Evolutionary conservation across 306 rosid species (phyloP).

Genomic region (Citrullus colocynthis): DNA sequence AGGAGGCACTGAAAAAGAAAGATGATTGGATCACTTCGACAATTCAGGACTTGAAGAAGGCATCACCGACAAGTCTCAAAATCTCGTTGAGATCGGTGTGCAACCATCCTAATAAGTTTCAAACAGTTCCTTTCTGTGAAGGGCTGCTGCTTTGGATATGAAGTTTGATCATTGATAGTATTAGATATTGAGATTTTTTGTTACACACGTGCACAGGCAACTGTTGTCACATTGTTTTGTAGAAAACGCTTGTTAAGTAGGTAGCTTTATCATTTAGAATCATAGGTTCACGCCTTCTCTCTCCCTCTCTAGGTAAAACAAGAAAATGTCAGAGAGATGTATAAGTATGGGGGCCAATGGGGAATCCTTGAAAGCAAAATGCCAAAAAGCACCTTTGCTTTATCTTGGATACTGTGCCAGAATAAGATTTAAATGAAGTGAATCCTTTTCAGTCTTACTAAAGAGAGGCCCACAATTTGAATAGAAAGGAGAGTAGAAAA

Average conservation of each 20-base stretch:
- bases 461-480: background rate
- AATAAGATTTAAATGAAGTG: background rate
- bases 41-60: constrained; percentile 50
- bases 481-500: background rate
- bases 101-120: background rate
- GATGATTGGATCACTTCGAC: constrained; percentile 56
- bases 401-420: background rate
- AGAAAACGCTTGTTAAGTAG: background rate
- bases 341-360: background rate
- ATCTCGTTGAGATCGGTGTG: constrained; percentile 65
- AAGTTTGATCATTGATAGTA: background rate
- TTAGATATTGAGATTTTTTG: background rate
- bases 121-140: background rate
- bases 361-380: background rate
- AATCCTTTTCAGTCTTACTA: background rate
- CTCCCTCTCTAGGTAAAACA: background rate
- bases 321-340: too few species aligned
- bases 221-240: background rate
- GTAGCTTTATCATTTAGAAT: background rate
- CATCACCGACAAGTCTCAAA: constrained; percentile 85
- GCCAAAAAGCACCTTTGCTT: background rate
- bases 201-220: background rate
- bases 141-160: background rate
- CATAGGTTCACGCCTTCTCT: background rate
- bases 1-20: constrained; percentile 27